These are phyloP conservation scores for Pulveroboletus sp. DNA, from an alignment of 768 basidiomycete species.

Conservation along the genomic window DNA sequence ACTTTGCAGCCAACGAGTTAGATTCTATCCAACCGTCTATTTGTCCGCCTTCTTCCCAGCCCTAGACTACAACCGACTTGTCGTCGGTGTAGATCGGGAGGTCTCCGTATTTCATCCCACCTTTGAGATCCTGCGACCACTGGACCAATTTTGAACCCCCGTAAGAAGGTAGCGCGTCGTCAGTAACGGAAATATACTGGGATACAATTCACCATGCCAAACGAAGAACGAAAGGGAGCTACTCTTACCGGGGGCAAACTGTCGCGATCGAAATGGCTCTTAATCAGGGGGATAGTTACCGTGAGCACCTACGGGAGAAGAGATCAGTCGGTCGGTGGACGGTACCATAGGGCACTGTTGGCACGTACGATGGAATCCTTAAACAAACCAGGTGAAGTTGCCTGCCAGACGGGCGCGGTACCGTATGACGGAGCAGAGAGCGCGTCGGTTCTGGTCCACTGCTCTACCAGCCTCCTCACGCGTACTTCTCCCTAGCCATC, in stretches of 20 bases:
- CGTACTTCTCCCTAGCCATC: constrained; percentile 38
- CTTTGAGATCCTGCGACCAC: constrained; percentile 25
- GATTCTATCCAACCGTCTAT: constrained; percentile 5
- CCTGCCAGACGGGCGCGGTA: constrained; percentile 38
- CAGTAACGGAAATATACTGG: constrained; percentile 38
- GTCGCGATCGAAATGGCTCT: constrained; percentile 38
- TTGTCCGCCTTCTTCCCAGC: not conserved
- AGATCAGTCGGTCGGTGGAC: not conserved
- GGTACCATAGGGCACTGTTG: not conserved
- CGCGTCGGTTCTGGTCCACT: constrained; percentile 40
- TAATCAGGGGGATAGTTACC: constrained; percentile 34
- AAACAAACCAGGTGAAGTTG: constrained; percentile 38
- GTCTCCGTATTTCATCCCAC: constrained; percentile 32
- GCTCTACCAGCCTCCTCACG: constrained; percentile 33
- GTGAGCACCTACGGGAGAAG: constrained; percentile 31
- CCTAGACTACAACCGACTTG: constrained; percentile 18
- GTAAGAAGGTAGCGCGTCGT: constrained; percentile 32
- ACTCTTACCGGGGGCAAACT: constrained; percentile 42
- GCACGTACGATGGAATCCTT: constrained; percentile 33
- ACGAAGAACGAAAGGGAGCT: not conserved
- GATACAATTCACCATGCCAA: not conserved
- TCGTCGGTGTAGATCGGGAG: constrained; percentile 42
- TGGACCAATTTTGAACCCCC: constrained; percentile 22
- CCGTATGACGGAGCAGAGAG: constrained; percentile 21
- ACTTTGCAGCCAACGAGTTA: not conserved